phyloP scores from a whole-genome alignment of 768 basidiomycete genomes.

The Chalciporus sphaerocephalus region DNA sequence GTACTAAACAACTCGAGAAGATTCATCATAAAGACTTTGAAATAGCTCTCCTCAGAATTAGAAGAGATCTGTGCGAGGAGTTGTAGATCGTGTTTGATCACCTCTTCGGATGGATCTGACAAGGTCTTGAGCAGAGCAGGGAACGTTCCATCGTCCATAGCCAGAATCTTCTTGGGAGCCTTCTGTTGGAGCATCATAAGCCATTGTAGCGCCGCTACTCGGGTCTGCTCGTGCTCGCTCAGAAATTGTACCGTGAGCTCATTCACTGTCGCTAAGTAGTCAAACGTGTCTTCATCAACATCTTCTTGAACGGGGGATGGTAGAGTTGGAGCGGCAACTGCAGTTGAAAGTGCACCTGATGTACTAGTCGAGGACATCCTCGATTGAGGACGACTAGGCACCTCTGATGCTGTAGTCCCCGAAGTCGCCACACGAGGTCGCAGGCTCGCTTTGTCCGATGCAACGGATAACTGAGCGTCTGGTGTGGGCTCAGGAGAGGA shows the following conservation, averaged over 20 bases:
- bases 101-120: slow-evolving; percentile 95
- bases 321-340: slow-evolving; percentile 26
- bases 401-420: slow-evolving; percentile 26
- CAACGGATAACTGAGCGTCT: slow-evolving; percentile 30
- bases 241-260: slow-evolving; percentile 90
- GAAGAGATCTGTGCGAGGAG: slow-evolving; percentile 96
- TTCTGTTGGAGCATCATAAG: slow-evolving; percentile 98
- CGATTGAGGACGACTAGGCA: slow-evolving; percentile 59
- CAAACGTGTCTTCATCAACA: slow-evolving; percentile 75
- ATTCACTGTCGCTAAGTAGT: slow-evolving; percentile 90
- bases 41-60: slow-evolving; percentile 91
- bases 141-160: slow-evolving; percentile 96
- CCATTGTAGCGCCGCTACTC: slow-evolving; percentile 96
- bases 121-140: slow-evolving; percentile 92
- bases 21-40: slow-evolving; percentile 93
- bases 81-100: slow-evolving; percentile 94
- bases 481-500: slow-evolving; percentile 43
- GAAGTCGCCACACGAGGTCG: slow-evolving; percentile 26
- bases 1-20: slow-evolving; percentile 93
- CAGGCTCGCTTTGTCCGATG: slow-evolving; percentile 36
- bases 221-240: slow-evolving; percentile 94
- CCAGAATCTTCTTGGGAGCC: slow-evolving; percentile 94
- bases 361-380: slow-evolving; percentile 48
- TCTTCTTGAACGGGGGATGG: slow-evolving; percentile 34
- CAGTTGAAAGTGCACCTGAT: slow-evolving; percentile 32